These are phyloP conservation scores for Diaporthe capsici DNA, from an alignment of 2,329 filamentous ascomycete species.

Conservation along the genomic window DNA sequence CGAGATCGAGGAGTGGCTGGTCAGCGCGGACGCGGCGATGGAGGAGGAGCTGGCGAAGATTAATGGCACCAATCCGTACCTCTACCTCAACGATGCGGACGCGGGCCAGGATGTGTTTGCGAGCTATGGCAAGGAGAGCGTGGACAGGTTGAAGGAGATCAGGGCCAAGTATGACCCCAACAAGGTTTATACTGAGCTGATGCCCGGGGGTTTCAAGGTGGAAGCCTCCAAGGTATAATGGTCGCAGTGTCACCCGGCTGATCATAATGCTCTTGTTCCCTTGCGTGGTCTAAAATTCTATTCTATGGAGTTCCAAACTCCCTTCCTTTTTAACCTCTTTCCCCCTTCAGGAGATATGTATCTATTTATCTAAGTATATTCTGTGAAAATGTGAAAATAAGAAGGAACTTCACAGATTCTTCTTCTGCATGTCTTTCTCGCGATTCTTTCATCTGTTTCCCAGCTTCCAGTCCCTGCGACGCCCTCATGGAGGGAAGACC, in stretches of 20 bases:
- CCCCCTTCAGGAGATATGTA: no score
- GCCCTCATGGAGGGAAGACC: no score
- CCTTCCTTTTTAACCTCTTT: no score
- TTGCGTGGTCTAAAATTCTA: background rate
- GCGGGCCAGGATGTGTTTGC: constrained; percentile 16
- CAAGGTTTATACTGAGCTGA: constrained; percentile 28
- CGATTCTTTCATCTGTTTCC: no score
- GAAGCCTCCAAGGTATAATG: background rate
- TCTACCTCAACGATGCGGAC: constrained; percentile 36
- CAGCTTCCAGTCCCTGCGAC: no score
- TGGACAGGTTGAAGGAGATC: constrained; percentile 35
- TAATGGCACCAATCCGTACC: background rate
- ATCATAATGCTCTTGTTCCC: background rate
- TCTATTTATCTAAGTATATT: no score
- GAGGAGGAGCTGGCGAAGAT: constrained; percentile 13
- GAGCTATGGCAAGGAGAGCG: constrained; percentile 23
- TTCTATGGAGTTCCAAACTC: background rate
- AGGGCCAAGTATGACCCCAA: constrained; percentile 37
- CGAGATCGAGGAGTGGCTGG: constrained; percentile 9
- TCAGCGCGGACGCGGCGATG: constrained; percentile 17
- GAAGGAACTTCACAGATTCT: no score
- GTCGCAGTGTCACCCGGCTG: background rate
- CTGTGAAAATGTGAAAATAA: no score
- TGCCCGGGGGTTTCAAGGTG: constrained; percentile 36
- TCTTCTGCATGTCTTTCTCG: no score